Percentiles rank a stretch among this genome's conserved stretches.
phyloP scores from a whole-genome alignment of 257 asterid genomes.

The Solanum chiquidenum region DNA sequence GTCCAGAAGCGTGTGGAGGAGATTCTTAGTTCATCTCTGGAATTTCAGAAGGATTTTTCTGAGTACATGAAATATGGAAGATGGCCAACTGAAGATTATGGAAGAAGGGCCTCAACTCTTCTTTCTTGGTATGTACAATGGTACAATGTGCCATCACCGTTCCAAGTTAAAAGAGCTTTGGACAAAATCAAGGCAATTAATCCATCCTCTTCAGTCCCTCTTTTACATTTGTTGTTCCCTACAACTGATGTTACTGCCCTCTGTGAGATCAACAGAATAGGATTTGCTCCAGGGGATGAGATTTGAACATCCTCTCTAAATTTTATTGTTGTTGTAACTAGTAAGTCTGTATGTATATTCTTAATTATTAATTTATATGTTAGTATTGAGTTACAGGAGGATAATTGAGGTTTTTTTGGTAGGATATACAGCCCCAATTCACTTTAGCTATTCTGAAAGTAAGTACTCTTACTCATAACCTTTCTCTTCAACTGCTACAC shows the following conservation, averaged over 20 bases:
- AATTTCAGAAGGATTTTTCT: conserved; percentile 17
- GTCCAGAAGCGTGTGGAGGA: conserved; percentile 78
- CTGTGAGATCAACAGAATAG: conserved; percentile 19
- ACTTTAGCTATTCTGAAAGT: not conserved
- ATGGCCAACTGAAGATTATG: conserved; percentile 48
- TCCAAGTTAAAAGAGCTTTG: conserved; percentile 32
- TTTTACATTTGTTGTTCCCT: conserved; percentile 71
- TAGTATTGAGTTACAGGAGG: not conserved
- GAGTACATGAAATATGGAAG: conserved; percentile 36
- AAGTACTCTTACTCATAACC: not conserved
- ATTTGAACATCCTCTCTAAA: not conserved
- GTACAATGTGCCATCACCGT: conserved; percentile 56
- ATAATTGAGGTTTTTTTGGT: not conserved
- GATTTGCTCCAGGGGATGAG: not conserved
- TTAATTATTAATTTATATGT: not conserved
- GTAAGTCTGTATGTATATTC: not conserved
- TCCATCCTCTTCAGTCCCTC: conserved; percentile 36
- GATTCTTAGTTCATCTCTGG: conserved; percentile 25
- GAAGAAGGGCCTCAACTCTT: conserved; percentile 19
- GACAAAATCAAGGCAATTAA: conserved; percentile 34
- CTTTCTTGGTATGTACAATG: conserved; percentile 89
- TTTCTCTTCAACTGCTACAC: not conserved
- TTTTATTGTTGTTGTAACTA: not conserved
- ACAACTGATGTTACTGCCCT: conserved; percentile 56
- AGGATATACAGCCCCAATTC: not conserved